Evolutionary conservation across 768 basidiomycete species (phyloP), one percentile per base, ranked within the genome.

Genomic region (Pisolithus marmoratus): DNA sequence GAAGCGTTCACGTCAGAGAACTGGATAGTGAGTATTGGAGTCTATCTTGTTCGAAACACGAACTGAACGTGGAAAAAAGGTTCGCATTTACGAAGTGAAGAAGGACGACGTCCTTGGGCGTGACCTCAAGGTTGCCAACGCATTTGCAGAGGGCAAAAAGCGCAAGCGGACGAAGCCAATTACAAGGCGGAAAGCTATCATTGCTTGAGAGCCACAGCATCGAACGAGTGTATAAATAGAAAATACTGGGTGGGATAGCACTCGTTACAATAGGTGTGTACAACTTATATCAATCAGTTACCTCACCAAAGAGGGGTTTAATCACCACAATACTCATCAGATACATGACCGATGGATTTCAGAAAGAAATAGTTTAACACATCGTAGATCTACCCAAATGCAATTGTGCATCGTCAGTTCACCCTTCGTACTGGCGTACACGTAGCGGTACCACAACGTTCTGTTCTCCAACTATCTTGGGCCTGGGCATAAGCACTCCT

Each of bases 1-100:
- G 96, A 99, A 70, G 96, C 95, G 8, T 99, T 94, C 75, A 99
- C 96, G 2, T 91, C 93, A 7, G 96, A 99, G 74, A 99, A 99
- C 71, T 99, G 96, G 96, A 95, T 99, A 58, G 95, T 93, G 62
- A 69, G 84, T 75, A 38, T 38, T 22, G 17, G 5, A 14, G 24
- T 40, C 24, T 7, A 34, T 26, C 34, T 7, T 29, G 27, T 53
- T 19, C 46, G n/a, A 24, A 47, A 9, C 31, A 22, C 19, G 4
- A 31, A 34, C 50, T 57, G 37, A 57, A 31, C 43, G 44, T 38
- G 2, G 2, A 24, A 15, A n/a, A 29, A 57, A 86, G 84, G 85
- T 93, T 53, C 87, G 96, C 36, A 95, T 99, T 63, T 99, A 90
- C 64, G 77, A 90, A 63, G 96, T 98, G 41, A 94, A 90, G 72